These are phyloP conservation scores for Amanita pseudoporphyria DNA, from an alignment of 768 basidiomycete species.

Conservation along the genomic window DNA sequence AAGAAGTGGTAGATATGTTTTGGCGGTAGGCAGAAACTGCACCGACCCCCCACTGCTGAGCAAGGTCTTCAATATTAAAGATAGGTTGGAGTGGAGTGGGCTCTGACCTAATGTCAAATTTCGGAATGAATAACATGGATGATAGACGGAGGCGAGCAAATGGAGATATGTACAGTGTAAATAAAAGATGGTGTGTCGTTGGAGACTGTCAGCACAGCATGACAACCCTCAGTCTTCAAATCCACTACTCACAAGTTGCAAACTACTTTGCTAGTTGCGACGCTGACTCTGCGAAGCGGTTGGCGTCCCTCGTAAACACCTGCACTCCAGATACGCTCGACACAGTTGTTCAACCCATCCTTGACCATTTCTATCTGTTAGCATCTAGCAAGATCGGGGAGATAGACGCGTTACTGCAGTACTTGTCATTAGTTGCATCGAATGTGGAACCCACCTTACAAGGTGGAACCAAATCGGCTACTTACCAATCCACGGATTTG, in stretches of 20 bases:
- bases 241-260: background rate
- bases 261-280: background rate
- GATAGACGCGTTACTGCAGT: background rate
- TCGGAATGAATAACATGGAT: too few relatives aligned
- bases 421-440: background rate
- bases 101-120: too few relatives aligned
- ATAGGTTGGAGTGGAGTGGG: too few relatives aligned
- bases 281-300: background rate
- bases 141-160: too few relatives aligned
- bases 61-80: slow-evolving; percentile 32
- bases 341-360: background rate
- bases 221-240: background rate
- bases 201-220: background rate
- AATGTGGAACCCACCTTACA: background rate
- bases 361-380: background rate
- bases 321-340: background rate
- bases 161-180: too few relatives aligned
- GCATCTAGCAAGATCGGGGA: background rate
- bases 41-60: slow-evolving; percentile 33
- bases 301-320: background rate
- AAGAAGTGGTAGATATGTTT: slow-evolving; percentile 45
- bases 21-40: slow-evolving; percentile 48
- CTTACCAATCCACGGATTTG: slow-evolving; percentile 5
- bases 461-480: background rate
- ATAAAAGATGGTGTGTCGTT: too few relatives aligned